A percentile compares a stretch with the other conserved stretches of the same genome.
phyloP scores from a whole-genome alignment of 2,329 filamentous ascomycete genomes.

The Xylaria sp. region DNA sequence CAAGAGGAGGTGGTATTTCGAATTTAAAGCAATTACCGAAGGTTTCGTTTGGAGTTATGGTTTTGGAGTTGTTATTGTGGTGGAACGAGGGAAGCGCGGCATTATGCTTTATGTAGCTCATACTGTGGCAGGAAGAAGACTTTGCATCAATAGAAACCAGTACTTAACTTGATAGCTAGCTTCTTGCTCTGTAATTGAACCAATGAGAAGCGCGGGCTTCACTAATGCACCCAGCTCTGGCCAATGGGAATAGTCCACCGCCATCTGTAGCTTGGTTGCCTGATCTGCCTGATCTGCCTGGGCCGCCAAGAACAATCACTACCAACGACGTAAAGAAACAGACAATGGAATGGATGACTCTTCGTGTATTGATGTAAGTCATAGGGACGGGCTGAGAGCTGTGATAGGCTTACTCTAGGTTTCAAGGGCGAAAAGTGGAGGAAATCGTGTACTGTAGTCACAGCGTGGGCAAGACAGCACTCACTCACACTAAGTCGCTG shows the following conservation, averaged over 20 bases:
- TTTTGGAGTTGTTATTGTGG: neutral
- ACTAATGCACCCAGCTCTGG: neutral
- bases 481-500: neutral
- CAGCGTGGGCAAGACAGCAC: neutral
- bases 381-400: neutral
- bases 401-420: neutral
- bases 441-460: neutral
- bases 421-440: neutral
- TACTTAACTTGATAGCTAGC: neutral
- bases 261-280: neutral
- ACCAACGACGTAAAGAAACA: neutral
- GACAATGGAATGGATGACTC: neutral
- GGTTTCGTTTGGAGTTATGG: neutral
- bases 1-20: neutral
- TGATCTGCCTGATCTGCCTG: conserved; percentile 19
- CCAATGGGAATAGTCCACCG: conserved; percentile 7
- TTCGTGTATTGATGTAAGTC: neutral
- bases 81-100: neutral
- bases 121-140: conserved; percentile 6
- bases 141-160: conserved; percentile 4
- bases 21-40: neutral
- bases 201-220: conserved; percentile 9
- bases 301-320: neutral
- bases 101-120: conserved; percentile 11
- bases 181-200: neutral